Evolutionary conservation across 768 basidiomycete genomes (phyloP), one percentile per base, ranked within the genome.

Genomic region (Suillus spraguei): DNA sequence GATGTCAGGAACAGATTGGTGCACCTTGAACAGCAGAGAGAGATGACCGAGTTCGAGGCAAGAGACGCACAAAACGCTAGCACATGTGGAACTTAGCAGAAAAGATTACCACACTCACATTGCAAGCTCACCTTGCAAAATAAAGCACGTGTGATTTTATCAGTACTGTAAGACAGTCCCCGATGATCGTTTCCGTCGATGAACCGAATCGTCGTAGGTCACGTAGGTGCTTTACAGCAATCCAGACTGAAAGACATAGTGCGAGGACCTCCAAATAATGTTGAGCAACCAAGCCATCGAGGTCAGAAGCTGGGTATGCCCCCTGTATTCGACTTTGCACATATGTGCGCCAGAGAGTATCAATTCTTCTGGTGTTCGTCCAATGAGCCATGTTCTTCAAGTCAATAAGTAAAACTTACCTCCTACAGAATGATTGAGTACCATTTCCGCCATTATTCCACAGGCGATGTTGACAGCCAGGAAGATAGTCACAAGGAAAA

Each of bases 401-500:
- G 8, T 44, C 20, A 20, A 4, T 9, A 20, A 44, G 42, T n/a
- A 44, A 44, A 44, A 20, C 42, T 44, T 44, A 44, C 42, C 42
- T 1, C 0, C 5, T 17, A 0, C 8, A 5, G n/a, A n/a, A n/a
- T n/a, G n/a, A n/a, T n/a, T 20, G 42, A 44, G 42, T 44, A 0
- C 20, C n/a, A 20, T 44, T 44, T 17, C 42, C 9, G 42, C 9
- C 3, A 44, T 20, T 20, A 44, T 20, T 44, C 9, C 20, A 20
- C 42, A 44, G 3, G 42, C 3, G 3, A 44, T 44, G 20, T 20
- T 44, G 10, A 44, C 42, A 44, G 20, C 20, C 20, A 44, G 42
- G 42, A n/a, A 44, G 20, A 44, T 9, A 4, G 10, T 10, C 3
- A 44, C 42, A 44, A 44, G 42, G 20, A 44, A 9, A 20, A 44